Evolutionary conservation across 1,139 yeast genomes (phyloP).

Genomic region (Scheffersomyces insectosa): DNA sequence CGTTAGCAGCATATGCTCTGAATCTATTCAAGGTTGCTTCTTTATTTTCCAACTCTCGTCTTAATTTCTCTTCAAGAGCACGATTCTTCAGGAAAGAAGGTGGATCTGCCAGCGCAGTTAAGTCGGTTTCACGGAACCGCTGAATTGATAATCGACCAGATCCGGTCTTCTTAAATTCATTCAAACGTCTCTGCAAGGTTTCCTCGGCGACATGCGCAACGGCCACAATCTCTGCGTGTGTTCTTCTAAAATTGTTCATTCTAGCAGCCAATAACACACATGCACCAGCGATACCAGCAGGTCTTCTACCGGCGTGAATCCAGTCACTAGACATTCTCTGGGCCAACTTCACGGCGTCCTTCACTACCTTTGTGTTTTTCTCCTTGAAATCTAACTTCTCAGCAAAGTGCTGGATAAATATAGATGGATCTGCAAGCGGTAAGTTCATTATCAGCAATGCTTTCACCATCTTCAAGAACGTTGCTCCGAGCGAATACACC

Average conservation of each 20-base stretch:
- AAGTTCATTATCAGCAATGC: slow-evolving; percentile 70
- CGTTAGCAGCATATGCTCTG: background rate
- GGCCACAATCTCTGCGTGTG: slow-evolving; percentile 91
- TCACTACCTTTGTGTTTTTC: slow-evolving; percentile 69
- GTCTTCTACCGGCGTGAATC: slow-evolving; percentile 95
- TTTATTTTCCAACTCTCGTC: slow-evolving; percentile 27
- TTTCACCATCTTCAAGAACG: slow-evolving; percentile 87
- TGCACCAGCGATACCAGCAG: slow-evolving; percentile 98
- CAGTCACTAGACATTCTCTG: slow-evolving; percentile 92
- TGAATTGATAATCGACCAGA: slow-evolving; percentile 74
- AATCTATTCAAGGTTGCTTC: slow-evolving; percentile 34
- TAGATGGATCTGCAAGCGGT: slow-evolving; percentile 91
- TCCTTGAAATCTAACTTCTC: slow-evolving; percentile 79
- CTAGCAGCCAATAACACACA: slow-evolving; percentile 90
- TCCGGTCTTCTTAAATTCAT: slow-evolving; percentile 79
- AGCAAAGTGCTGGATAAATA: slow-evolving; percentile 92
- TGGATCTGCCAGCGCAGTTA: slow-evolving; percentile 62
- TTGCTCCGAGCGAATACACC: slow-evolving; percentile 93
- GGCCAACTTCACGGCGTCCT: slow-evolving; percentile 84
- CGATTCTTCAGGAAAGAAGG: slow-evolving; percentile 73
- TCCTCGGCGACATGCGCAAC: slow-evolving; percentile 95
- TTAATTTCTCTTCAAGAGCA: slow-evolving; percentile 26
- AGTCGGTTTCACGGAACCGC: slow-evolving; percentile 58
- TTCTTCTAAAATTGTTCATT: slow-evolving; percentile 91
- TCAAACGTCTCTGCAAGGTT: slow-evolving; percentile 84